Evolutionary conservation across 2,329 filamentous ascomycete genomes (phyloP), one percentile per base, ranked within the genome.

Genomic region (Phialophora chinensis): DNA sequence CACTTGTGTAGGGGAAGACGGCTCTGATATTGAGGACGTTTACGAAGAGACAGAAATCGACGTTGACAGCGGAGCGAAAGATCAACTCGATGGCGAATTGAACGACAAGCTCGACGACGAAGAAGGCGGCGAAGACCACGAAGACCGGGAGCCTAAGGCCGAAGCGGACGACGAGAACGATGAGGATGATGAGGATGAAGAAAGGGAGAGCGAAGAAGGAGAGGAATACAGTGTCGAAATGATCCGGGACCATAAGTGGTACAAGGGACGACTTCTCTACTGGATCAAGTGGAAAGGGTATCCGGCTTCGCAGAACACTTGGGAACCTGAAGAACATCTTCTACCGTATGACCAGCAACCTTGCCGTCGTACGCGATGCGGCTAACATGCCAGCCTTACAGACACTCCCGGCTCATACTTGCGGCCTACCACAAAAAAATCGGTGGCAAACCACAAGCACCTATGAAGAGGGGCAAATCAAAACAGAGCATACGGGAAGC

Each of bases 261-360:
- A 25, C 35, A 63, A 66, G 42, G 56, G 52, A 25, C 7, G 29
- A 27, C 60, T 83, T 27, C 65, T 77, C 42, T 76, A 82, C 23
- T 69, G 76, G 7, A 80, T 83, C 33, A 83, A 83, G 71, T 84
- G 82, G 82, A 79, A 79, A 67, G 81, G 79, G 4, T 84, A 82
- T 60, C 75, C 79, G 5, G 75, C 76, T 1, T 69, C 73, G n/a
- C 81, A 84, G 55, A 75, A 77, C 60, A 84, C 82, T 2, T 73
- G 77, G 72, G 82, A 84, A 65, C 80, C 80, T 1, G 81, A 83
- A 71, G 77, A 78, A 6, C 79, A 81, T 55, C 72, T 82, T 4
- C 56, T 80, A 77, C 81, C 76, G 63, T 79, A 55, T 66, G 29
- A 25, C n/a, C 49, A 20, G 33, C 2, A 25, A 8, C 7, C 6